These are phyloP conservation scores for Chlorociboria aeruginascens DNA, from an alignment of 495 filamentous ascomycete genomes.

Conservation along the genomic window DNA sequence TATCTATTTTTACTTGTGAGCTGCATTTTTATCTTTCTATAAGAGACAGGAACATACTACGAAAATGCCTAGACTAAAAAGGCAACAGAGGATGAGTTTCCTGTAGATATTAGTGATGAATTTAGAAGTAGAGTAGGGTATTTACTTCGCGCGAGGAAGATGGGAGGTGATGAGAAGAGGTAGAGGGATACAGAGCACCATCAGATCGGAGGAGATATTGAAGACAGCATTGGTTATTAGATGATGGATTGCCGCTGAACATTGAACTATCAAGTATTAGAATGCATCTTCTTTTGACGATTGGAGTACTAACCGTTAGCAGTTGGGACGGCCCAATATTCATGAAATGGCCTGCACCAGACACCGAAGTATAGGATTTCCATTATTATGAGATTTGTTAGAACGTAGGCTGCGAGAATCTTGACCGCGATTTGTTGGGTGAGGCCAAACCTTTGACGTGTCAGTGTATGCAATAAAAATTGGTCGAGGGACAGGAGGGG, in stretches of 20 bases:
- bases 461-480: too few species aligned
- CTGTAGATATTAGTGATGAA: conserved; percentile 16
- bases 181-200: conserved; percentile 49
- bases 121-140: neutral
- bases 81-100: conserved; percentile 39
- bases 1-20: conserved; percentile 25
- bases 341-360: conserved; percentile 48
- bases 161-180: conserved; percentile 44
- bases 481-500: too few species aligned
- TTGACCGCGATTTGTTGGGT: conserved; percentile 40
- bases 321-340: conserved; percentile 47
- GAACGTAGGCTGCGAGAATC: conserved; percentile 40
- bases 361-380: conserved; percentile 51
- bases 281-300: conserved; percentile 22
- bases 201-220: conserved; percentile 52
- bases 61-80: conserved; percentile 47
- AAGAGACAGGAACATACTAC: conserved; percentile 23
- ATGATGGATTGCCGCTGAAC: conserved; percentile 33
- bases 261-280: conserved; percentile 24
- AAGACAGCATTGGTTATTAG: conserved; percentile 54
- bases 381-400: conserved; percentile 43
- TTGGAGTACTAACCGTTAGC: conserved; percentile 19
- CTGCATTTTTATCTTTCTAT: neutral
- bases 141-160: conserved; percentile 27
- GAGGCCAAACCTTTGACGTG: conserved; percentile 14